phyloP scores from a whole-genome alignment of 805 yeast genomes.

The Yarrowia alimentaria region DNA sequence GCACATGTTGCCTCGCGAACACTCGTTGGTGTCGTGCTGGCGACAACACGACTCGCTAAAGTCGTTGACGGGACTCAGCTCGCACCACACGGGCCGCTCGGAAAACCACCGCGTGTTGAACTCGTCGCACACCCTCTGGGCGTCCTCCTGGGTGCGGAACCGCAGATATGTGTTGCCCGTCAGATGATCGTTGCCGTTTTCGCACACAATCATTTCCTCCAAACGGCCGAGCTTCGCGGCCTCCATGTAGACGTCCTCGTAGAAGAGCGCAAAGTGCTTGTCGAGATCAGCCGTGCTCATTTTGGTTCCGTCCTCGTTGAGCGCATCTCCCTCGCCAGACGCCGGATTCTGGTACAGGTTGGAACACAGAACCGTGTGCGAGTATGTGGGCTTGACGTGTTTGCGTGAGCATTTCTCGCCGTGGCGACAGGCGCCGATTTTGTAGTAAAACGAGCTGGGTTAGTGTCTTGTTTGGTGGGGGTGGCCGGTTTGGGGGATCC shows the following conservation, averaged over 20 bases:
- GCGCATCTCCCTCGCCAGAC: slow-evolving; percentile 25
- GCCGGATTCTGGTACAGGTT: slow-evolving; percentile 66
- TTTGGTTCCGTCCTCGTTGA: slow-evolving; percentile 30
- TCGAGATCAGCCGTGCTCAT: slow-evolving; percentile 43
- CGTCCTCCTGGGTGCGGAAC: slow-evolving; percentile 55
- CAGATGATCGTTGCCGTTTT: slow-evolving; percentile 70
- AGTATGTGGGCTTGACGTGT: slow-evolving; percentile 60
- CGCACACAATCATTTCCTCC: slow-evolving; percentile 69
- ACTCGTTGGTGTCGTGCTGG: slow-evolving; percentile 59
- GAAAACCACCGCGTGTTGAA: slow-evolving; percentile 82
- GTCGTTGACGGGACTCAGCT: slow-evolving; percentile 69
- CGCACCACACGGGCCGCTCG: slow-evolving; percentile 74
- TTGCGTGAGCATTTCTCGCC: slow-evolving; percentile 81
- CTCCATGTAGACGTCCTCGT: slow-evolving; percentile 69
- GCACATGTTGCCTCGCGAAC: slow-evolving; percentile 80
- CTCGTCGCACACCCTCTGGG: slow-evolving; percentile 56
- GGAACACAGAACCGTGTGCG: slow-evolving; percentile 63
- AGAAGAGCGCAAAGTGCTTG: slow-evolving; percentile 58
- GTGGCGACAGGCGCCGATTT: slow-evolving; percentile 91
- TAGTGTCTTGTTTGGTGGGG: slow-evolving; percentile 15
- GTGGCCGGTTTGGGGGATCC: too few relatives aligned
- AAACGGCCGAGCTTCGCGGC: slow-evolving; percentile 52
- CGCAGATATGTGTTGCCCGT: slow-evolving; percentile 81
- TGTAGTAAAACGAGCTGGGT: slow-evolving; percentile 54
- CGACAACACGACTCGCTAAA: slow-evolving; percentile 74